phyloP scores from a whole-genome alignment of 2,329 filamentous ascomycete genomes.

The Fusarium duplospermum region DNA sequence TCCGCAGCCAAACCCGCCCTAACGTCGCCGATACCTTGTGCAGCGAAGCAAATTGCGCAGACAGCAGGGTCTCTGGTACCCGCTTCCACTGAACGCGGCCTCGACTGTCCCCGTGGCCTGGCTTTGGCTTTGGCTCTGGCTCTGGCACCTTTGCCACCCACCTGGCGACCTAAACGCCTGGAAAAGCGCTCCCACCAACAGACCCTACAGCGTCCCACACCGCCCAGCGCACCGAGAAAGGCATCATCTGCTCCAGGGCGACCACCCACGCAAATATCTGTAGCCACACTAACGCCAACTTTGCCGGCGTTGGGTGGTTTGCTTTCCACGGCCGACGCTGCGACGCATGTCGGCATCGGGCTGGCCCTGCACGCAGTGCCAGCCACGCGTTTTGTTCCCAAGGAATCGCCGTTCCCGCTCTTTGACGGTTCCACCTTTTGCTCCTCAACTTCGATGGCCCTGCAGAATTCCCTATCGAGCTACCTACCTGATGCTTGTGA shows the following conservation, averaged over 20 bases:
- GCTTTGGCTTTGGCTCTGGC: not conserved
- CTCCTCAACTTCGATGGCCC: slow-evolving; percentile 13
- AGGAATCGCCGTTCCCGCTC: slow-evolving; percentile 27
- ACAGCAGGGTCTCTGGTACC: slow-evolving; percentile 14
- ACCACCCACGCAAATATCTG: slow-evolving; percentile 5
- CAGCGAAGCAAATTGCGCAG: slow-evolving; percentile 6
- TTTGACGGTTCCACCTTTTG: slow-evolving; percentile 27
- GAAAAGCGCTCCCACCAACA: slow-evolving; percentile 18
- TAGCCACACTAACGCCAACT: slow-evolving; percentile 20
- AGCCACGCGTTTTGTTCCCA: slow-evolving; percentile 11
- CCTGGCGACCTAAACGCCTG: slow-evolving; percentile 1
- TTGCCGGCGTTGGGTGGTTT: slow-evolving; percentile 9
- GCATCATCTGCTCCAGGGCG: slow-evolving; percentile 9
- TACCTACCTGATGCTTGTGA: slow-evolving; percentile 14
- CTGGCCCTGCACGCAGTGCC: slow-evolving; percentile 21
- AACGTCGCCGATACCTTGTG: slow-evolving; percentile 11
- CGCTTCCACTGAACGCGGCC: slow-evolving; percentile 3
- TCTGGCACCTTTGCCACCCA: slow-evolving; percentile 26
- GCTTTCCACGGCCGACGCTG: slow-evolving; percentile 6
- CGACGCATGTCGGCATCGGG: slow-evolving; percentile 8
- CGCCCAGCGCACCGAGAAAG: slow-evolving; percentile 13
- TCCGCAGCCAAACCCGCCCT: slow-evolving; percentile 5
- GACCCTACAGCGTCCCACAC: slow-evolving; percentile 15
- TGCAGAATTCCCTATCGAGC: slow-evolving; percentile 24
- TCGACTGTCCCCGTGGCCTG: slow-evolving; percentile 9